These are phyloP conservation scores for Neopestalotiopsis clavispora DNA, from an alignment of 2,329 filamentous ascomycete species.

Conservation along the genomic window DNA sequence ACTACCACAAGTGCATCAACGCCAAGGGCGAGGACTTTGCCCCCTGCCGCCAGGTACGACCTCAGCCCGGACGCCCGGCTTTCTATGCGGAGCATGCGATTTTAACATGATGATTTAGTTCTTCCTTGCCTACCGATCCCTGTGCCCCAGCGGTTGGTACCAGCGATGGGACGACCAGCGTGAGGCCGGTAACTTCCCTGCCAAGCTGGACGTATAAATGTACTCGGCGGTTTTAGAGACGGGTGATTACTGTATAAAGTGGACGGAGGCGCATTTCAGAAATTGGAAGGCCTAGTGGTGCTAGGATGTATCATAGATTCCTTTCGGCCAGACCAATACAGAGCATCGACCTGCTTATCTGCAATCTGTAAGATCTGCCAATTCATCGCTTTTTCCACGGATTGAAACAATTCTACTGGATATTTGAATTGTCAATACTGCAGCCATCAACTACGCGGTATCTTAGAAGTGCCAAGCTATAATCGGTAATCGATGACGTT, in stretches of 20 bases:
- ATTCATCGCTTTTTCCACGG: background rate
- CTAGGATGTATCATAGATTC: constrained; percentile 32
- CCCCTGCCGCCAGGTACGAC: constrained; percentile 88
- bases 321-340: constrained; percentile 28
- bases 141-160: constrained; percentile 95
- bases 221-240: constrained; percentile 1
- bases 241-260: constrained; percentile 3
- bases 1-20: constrained; percentile 99
- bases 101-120: constrained; percentile 64
- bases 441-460: too few relatives aligned
- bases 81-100: background rate
- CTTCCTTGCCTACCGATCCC: constrained; percentile 92
- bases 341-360: constrained; percentile 16
- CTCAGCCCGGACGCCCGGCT: constrained; percentile 14
- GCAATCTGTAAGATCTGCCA: background rate
- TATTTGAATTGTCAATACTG: too few relatives aligned
- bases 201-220: constrained; percentile 63
- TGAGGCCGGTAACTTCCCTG: constrained; percentile 72
- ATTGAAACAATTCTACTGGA: too few relatives aligned
- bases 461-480: background rate
- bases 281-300: constrained; percentile 18
- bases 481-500: background rate
- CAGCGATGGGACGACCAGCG: constrained; percentile 56
- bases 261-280: background rate
- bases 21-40: constrained; percentile 99